Base-by-base conservation (phyloP, 257 asterid genomes). In the Cynanchum wilfordii region DNA sequence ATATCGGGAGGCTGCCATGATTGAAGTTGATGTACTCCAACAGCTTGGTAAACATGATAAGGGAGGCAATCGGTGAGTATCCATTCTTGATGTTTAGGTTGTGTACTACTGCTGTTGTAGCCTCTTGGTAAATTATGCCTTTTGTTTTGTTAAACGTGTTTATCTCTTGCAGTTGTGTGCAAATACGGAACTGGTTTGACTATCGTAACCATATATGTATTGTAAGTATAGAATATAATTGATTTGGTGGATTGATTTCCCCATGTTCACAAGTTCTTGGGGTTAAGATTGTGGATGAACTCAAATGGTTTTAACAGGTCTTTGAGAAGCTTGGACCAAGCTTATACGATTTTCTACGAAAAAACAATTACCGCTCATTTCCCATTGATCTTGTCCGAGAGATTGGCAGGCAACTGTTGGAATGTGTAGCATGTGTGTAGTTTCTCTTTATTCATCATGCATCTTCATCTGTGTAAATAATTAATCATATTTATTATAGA, bases 271-370 rank as follows among this genome's bases (percentile, higher is more conserved):
- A 74, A 84, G 79, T 84, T 70, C 73, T 66, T 70, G 85, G 93
- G 87, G 64, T 88, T 91, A 84, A 89, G 83, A 83, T 73, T 80
- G 73, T 90, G 87, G 84, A 84, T 90, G 92, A 76, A 77, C 83
- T 86, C 82, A 79, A 82, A 89, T 93, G 93, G 89, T 87, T 74
- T 82, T 84, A 84, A 87, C 98, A 93, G 98, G 98, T 93, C 82
- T 93, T 88, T 93, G 98, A 93, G 97, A 93, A 89, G 98, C 98
- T 93, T 86, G 98, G 98, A 82, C 97, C 98, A 85, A 93, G 98
- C 84, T 89, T 93, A 89, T 93, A 89, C 82, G 97, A 93, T 93
- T 93, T 93, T 87, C 97, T 90, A 42, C 96, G 96, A 91, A 93
- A 90, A 90, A 93, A 90, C 97, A 90, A 88, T 89, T 93, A 93